phyloP scores from a whole-genome alignment of 2,329 filamentous ascomycete genomes.

The Phyllosticta citribraziliensis region DNA sequence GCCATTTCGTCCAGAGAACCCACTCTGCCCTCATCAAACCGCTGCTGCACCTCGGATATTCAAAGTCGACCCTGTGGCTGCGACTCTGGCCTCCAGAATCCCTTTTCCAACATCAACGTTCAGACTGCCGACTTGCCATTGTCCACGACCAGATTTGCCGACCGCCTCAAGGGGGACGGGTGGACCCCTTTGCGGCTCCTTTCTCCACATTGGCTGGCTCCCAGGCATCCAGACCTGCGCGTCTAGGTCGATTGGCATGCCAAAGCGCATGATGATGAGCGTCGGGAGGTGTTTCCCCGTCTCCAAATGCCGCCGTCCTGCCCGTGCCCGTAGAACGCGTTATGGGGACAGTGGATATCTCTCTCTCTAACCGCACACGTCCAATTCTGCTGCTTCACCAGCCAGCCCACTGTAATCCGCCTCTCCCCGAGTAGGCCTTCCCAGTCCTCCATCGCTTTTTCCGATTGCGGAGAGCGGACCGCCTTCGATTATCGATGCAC shows the following conservation, averaged over 20 bases:
- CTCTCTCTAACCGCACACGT: background rate
- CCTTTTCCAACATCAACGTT: background rate
- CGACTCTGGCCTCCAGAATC: background rate
- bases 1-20: background rate
- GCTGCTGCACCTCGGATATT: background rate
- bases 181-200: background rate
- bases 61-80: background rate
- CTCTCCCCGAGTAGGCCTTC: background rate
- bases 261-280: slow-evolving; percentile 6
- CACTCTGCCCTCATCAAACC: background rate
- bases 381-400: background rate
- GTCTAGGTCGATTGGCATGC: background rate
- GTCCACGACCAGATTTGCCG: background rate
- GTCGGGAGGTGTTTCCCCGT: slow-evolving; percentile 7
- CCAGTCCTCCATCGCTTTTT: background rate
- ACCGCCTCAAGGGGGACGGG: background rate
- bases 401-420: background rate
- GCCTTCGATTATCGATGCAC: background rate
- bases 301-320: background rate
- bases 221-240: background rate
- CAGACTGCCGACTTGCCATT: background rate
- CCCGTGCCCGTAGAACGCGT: background rate
- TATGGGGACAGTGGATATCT: background rate
- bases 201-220: background rate
- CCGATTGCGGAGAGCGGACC: background rate